These are phyloP conservation scores for Orbilia javanica DNA, from an alignment of 2,329 filamentous ascomycete species.

Conservation along the genomic window DNA sequence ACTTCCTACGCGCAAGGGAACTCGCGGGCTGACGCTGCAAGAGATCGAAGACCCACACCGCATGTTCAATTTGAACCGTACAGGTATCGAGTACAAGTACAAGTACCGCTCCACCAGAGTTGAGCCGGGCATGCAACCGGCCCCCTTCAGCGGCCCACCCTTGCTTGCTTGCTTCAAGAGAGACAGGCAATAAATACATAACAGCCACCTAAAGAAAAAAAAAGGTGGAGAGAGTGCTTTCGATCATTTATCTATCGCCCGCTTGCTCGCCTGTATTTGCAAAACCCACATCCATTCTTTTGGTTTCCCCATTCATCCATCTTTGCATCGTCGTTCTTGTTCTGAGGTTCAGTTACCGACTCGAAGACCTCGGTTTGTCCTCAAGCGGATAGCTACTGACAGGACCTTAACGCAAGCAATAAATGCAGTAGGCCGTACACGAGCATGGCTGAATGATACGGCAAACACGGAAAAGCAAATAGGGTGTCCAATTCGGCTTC, in stretches of 20 bases:
- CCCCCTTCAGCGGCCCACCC: constrained; percentile 32
- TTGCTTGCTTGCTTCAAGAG: constrained; percentile 34
- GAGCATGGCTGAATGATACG: constrained; percentile 30
- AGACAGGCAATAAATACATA: constrained; percentile 14
- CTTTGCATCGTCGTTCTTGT: constrained; percentile 27
- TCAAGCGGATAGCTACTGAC: constrained; percentile 36
- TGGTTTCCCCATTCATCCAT: constrained; percentile 38
- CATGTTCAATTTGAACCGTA: neutral
- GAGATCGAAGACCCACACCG: constrained; percentile 27
- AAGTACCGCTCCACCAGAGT: constrained; percentile 26
- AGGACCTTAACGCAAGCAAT: constrained; percentile 31
- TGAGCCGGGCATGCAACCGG: constrained; percentile 15
- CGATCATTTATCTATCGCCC: constrained; percentile 33
- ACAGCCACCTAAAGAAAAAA: constrained; percentile 27
- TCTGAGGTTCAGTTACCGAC: constrained; percentile 22
- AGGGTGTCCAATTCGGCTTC: constrained; percentile 21
- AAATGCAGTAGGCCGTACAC: constrained; percentile 31
- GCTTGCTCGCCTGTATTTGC: constrained; percentile 26
- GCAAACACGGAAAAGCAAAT: constrained; percentile 11
- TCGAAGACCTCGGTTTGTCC: constrained; percentile 27
- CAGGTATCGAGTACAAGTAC: constrained; percentile 36
- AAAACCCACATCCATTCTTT: constrained; percentile 29
- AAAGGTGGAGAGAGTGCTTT: constrained; percentile 37
- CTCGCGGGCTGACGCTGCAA: constrained; percentile 18
- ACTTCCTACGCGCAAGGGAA: constrained; percentile 9